Percentiles rank a stretch among this genome's conserved stretches.
Evolutionary conservation across 2,329 filamentous ascomycete species (phyloP).

Genomic region (Penicillium nordicum): DNA sequence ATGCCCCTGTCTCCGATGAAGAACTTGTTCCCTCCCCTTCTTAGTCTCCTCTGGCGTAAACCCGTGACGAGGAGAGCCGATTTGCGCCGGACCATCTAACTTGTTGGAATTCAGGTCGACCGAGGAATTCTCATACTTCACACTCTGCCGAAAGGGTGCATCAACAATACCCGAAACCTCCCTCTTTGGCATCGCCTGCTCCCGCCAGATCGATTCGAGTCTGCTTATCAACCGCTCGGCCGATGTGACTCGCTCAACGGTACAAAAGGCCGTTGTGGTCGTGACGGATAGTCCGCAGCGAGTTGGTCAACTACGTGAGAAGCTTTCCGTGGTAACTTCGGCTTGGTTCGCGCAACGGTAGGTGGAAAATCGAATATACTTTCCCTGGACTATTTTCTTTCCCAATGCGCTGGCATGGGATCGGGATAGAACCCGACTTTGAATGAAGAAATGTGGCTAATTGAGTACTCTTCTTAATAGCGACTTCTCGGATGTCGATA

Average conservation of each 20-base stretch:
- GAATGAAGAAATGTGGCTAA: slow-evolving; percentile 1
- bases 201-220: slow-evolving; percentile 79
- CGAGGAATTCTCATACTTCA: slow-evolving; percentile 99
- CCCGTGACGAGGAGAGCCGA: not conserved
- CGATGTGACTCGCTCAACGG: slow-evolving; percentile 94
- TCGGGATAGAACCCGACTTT: not conserved
- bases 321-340: slow-evolving; percentile 82
- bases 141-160: slow-evolving; percentile 62
- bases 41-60: not conserved
- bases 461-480: slow-evolving; percentile 31
- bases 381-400: not conserved
- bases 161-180: slow-evolving; percentile 61
- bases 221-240: slow-evolving; percentile 72
- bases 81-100: slow-evolving; percentile 1
- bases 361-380: slow-evolving; percentile 18
- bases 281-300: slow-evolving; percentile 86
- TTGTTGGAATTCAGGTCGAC: slow-evolving; percentile 50
- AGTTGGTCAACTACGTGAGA: slow-evolving; percentile 86
- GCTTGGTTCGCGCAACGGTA: slow-evolving; percentile 93
- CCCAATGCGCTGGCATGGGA: not conserved
- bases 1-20: slow-evolving; percentile 1
- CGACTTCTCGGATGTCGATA: slow-evolving; percentile 88
- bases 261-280: slow-evolving; percentile 96
- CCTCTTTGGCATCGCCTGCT: slow-evolving; percentile 94
- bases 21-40: not conserved